These are phyloP conservation scores for Pleurostoma richardsiae DNA, from an alignment of 2,329 filamentous ascomycete genomes.

Conservation along the genomic window DNA sequence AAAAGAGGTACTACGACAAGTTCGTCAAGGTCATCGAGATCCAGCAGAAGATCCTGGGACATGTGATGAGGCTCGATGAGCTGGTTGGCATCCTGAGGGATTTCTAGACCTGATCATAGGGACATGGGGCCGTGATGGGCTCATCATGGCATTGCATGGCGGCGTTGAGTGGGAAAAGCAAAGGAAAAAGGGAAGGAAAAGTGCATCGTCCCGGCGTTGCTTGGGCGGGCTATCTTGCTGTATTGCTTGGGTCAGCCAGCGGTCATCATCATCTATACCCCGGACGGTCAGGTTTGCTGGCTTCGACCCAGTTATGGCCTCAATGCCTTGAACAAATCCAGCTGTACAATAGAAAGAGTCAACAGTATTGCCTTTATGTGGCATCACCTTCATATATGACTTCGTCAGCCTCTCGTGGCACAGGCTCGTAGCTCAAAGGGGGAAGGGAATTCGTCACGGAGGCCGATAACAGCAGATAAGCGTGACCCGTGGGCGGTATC, in stretches of 20 bases:
- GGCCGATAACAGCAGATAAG: no score
- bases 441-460: no score
- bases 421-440: no score
- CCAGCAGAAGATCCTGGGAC: slow-evolving; percentile 69
- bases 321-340: no score
- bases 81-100: slow-evolving; percentile 80
- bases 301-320: no score
- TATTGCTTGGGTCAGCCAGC: slow-evolving; percentile 1
- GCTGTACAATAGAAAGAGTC: no score
- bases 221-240: slow-evolving; percentile 3
- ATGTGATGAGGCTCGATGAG: slow-evolving; percentile 78
- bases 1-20: slow-evolving; percentile 62
- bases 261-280: no score
- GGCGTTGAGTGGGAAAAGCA: slow-evolving; percentile 12
- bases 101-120: slow-evolving; percentile 38
- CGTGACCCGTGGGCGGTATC: no score
- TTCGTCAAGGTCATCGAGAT: slow-evolving; percentile 48
- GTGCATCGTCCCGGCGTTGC: slow-evolving; percentile 12
- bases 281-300: no score
- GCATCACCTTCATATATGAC: no score
- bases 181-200: slow-evolving; percentile 1
- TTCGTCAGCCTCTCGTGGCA: no score
- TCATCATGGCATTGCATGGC: slow-evolving; percentile 12
- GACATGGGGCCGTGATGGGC: background rate
- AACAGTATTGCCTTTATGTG: no score